phyloP scores from a whole-genome alignment of 1,284 basidiomycete species.

The Trichosporon sp. region DNA sequence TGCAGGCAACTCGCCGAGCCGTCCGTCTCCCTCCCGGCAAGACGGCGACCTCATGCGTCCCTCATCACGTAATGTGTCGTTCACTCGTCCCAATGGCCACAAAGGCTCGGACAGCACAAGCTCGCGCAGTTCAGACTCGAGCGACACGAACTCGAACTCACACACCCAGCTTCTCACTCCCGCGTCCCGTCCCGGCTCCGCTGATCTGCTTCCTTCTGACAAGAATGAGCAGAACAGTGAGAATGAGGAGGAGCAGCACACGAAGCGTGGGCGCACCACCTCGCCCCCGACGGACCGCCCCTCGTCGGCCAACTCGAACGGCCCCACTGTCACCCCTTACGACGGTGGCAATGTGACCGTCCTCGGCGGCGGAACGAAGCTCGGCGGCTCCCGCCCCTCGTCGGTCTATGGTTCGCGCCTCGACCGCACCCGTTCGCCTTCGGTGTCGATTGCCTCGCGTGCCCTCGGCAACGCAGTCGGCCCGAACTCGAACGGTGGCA shows the following conservation, averaged over 20 bases:
- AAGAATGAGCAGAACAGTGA: conserved; percentile 3
- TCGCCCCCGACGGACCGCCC: conserved; percentile 11
- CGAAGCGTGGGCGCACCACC: conserved; percentile 9
- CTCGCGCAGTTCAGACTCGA: conserved; percentile 28
- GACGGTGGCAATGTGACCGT: conserved; percentile 50
- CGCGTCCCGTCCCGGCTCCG: conserved; percentile 35
- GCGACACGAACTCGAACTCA: conserved; percentile 32
- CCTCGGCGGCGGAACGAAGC: conserved; percentile 48
- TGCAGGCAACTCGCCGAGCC: conserved; percentile 16
- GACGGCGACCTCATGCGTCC: conserved; percentile 1
- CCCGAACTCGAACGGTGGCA: conserved; percentile 27
- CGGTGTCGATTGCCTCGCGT: conserved; percentile 39
- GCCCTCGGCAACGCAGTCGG: conserved; percentile 36
- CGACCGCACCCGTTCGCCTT: conserved; percentile 41
- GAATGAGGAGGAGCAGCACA: conserved; percentile 14
- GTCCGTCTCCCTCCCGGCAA: background rate
- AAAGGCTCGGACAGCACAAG: conserved; percentile 21
- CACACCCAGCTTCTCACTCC: conserved; percentile 41
- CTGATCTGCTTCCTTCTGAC: conserved; percentile 27
- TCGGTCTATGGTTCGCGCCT: conserved; percentile 17
- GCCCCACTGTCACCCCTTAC: conserved; percentile 46
- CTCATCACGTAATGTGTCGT: conserved; percentile 6
- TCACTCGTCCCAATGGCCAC: conserved; percentile 10
- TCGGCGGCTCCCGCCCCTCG: conserved; percentile 42
- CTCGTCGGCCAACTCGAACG: conserved; percentile 7